Conservation (phyloP, 2,329 filamentous ascomycete genomes). For the Fusarium tuaranense region DNA sequence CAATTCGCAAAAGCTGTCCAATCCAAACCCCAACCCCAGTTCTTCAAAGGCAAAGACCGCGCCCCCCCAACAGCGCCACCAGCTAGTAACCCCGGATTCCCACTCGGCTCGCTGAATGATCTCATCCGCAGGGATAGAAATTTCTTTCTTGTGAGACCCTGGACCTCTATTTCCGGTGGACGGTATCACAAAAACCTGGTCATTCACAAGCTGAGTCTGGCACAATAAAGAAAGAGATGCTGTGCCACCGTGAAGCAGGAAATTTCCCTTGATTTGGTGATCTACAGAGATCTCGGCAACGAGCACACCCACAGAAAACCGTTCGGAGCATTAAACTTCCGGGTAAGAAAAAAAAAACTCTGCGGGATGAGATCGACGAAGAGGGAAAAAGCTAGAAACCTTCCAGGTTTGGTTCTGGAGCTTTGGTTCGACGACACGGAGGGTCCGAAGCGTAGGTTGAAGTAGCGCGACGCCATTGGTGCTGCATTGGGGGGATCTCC, state of each 20-base stretch:
- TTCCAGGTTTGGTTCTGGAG: neutral
- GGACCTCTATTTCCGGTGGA: constrained; percentile 1
- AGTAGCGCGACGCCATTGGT: neutral
- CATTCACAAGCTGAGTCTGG: neutral
- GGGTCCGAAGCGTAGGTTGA: constrained; percentile 14
- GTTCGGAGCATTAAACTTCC: neutral
- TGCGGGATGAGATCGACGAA: constrained; percentile 12
- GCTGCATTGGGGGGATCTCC: neutral
- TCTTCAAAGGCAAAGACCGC: neutral
- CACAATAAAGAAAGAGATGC: neutral
- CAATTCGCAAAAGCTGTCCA: neutral
- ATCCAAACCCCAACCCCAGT: constrained; percentile 2
- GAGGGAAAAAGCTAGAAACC: neutral
- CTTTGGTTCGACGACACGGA: neutral
- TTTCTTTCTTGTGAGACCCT: neutral
- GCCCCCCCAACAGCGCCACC: constrained; percentile 15
- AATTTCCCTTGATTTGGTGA: neutral
- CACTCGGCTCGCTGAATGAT: constrained; percentile 12
- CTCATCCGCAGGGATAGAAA: constrained; percentile 20
- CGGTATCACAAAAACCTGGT: neutral
- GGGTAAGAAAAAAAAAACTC: constrained; percentile 11
- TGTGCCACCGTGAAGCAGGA: neutral
- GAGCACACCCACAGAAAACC: neutral
- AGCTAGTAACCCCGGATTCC: constrained; percentile 28
- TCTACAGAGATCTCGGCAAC: constrained; percentile 8